A percentile compares a stretch with the other conserved stretches of the same genome.
phyloP scores from a whole-genome alignment of 805 yeast species.

The Candida mattraensis region DNA sequence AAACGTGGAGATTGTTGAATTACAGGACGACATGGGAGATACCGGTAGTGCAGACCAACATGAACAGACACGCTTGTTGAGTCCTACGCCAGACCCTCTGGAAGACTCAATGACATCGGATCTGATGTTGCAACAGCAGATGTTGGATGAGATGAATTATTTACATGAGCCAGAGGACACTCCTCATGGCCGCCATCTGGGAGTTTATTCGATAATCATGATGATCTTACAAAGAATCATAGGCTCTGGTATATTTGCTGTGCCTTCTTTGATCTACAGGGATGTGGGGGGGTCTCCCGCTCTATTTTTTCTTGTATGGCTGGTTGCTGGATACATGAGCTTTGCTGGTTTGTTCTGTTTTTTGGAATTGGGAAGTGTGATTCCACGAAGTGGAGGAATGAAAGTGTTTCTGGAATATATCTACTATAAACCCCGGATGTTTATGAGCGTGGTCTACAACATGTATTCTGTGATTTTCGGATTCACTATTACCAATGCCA shows the following conservation, averaged over 20 bases:
- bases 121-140: conserved; percentile 13
- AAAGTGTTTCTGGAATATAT: conserved; percentile 71
- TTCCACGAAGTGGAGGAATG: conserved; percentile 76
- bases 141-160: conserved; percentile 25
- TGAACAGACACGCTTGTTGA: too few species aligned
- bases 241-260: conserved; percentile 79
- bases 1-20: too few species aligned
- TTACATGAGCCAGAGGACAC: conserved; percentile 42
- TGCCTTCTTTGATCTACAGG: conserved; percentile 63
- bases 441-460: conserved; percentile 48
- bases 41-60: too few species aligned
- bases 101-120: conserved; percentile 9
- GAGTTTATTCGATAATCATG: conserved; percentile 63
- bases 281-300: conserved; percentile 69
- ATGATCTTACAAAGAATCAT: conserved; percentile 67
- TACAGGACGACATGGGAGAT: too few species aligned
- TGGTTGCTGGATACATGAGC: conserved; percentile 58
- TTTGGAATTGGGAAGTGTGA: conserved; percentile 66
- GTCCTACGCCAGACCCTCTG: conserved; percentile 1
- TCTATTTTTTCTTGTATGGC: conserved; percentile 63
- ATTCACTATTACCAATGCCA: conserved; percentile 48
- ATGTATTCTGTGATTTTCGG: conserved; percentile 51
- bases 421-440: conserved; percentile 57
- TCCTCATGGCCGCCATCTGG: conserved; percentile 77
- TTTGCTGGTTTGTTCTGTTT: conserved; percentile 67